Evolutionary conservation across 805 yeast species (phyloP).

Genomic region (Nakazawaea holstii): DNA sequence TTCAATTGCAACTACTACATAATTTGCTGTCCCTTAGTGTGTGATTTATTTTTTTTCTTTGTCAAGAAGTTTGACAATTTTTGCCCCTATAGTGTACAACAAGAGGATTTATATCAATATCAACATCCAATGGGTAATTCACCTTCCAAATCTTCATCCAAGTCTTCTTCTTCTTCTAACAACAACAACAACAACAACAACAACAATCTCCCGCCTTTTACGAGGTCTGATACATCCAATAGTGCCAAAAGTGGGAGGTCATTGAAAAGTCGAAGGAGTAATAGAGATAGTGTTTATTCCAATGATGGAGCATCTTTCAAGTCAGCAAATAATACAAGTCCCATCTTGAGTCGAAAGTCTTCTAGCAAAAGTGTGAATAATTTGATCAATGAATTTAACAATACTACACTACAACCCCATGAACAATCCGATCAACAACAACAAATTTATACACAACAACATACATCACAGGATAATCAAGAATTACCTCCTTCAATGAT

Average conservation of each 20-base stretch:
- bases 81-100: no score
- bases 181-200: neutral
- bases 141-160: constrained; percentile 7
- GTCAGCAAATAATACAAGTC: constrained; percentile 2
- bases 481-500: constrained; percentile 34
- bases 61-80: neutral
- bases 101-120: no score
- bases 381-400: constrained; percentile 3
- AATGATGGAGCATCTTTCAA: constrained; percentile 6
- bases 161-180: neutral
- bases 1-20: no score
- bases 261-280: constrained; percentile 25
- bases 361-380: constrained; percentile 10
- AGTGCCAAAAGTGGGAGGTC: constrained; percentile 33
- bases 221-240: constrained; percentile 36
- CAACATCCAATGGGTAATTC: constrained; percentile 13
- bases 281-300: constrained; percentile 7
- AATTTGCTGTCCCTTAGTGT: no score
- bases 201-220: constrained; percentile 23
- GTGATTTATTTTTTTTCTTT: no score
- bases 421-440: neutral
- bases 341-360: constrained; percentile 7
- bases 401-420: neutral
- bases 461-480: neutral
- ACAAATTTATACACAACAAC: neutral